Conservation (phyloP, 1,139 yeast species). For the Hanseniaspora sp. region DNA sequence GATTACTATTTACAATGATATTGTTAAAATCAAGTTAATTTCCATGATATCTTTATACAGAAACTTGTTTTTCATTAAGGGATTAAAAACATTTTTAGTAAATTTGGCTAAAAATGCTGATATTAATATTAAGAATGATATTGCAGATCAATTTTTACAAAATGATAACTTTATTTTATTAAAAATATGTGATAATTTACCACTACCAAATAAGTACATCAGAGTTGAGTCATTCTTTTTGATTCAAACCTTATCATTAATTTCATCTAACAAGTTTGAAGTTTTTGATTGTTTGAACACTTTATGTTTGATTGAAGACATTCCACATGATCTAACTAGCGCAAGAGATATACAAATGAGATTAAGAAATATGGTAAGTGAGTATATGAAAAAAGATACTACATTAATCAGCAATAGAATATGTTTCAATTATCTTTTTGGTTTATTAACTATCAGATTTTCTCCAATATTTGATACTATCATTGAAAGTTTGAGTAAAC, state of each 20-base stretch:
- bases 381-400: conserved; percentile 36
- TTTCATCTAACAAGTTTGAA: neutral
- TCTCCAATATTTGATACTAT: conserved; percentile 82
- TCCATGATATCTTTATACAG: conserved; percentile 2
- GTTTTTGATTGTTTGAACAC: conserved; percentile 10
- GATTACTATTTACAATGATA: neutral
- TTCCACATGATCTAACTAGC: conserved; percentile 33
- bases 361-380: conserved; percentile 48
- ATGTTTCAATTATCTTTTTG: conserved; percentile 53
- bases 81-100: conserved; percentile 21
- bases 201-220: conserved; percentile 38
- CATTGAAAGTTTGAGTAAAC: conserved; percentile 44
- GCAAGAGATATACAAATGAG: conserved; percentile 68
- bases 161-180: conserved; percentile 14
- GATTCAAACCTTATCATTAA: conserved; percentile 22
- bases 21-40: neutral
- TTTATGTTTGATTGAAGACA: conserved; percentile 25
- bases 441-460: conserved; percentile 61
- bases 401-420: conserved; percentile 32
- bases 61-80: conserved; percentile 22
- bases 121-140: neutral
- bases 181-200: conserved; percentile 32
- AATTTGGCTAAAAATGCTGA: conserved; percentile 6
- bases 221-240: conserved; percentile 40
- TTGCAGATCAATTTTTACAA: conserved; percentile 6